Evolutionary conservation across 1,284 basidiomycete species (phyloP), one percentile per base, ranked within the genome.

Genomic region (Marasmius sp.): DNA sequence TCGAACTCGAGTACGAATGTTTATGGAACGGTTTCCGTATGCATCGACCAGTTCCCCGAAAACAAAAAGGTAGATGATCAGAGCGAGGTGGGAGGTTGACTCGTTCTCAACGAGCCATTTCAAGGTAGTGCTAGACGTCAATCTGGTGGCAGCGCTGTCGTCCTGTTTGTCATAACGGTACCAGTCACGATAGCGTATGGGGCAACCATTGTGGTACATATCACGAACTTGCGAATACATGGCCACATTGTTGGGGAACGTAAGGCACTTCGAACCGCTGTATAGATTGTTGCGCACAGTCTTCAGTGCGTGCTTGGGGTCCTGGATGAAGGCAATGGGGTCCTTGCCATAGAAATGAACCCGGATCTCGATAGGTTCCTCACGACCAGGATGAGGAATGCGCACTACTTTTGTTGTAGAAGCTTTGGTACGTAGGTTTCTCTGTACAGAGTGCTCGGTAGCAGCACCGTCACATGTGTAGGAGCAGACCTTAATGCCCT

Each of bases 141-240:
- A 57, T 0, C 75, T 70, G 1, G 66, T 63, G 0, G 79, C 77
- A 5, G 79, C 77, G 60, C 71, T 70, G 64, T 82, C 77, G 64
- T 81, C 79, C 66, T 81, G 79, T 1, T 70, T 62, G 60, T 80
- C 77, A 1, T 75, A 39, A 50, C 74, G 73, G 16, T 71, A 65
- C 11, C 80, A 73, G 65, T 81, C 78, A 0, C 74, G 71, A 9
- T 58, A 33, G 57, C 71, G 79, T 1, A 81, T 64, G 0, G 74
- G 69, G 12, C 43, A 45, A 3, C 57, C 45, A 3, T 62, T 62
- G 22, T 63, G 57, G 9, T 70, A 67, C 4, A 74, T 59, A 3
- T 64, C 43, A 8, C 20, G 57, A 20, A 75, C 60, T 9, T 70
- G 69, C 0, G 59, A 33, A 56, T 68, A 77, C 10, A 66, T 36